phyloP scores from a whole-genome alignment of 306 rosid species.

The Vicia sativa region DNA sequence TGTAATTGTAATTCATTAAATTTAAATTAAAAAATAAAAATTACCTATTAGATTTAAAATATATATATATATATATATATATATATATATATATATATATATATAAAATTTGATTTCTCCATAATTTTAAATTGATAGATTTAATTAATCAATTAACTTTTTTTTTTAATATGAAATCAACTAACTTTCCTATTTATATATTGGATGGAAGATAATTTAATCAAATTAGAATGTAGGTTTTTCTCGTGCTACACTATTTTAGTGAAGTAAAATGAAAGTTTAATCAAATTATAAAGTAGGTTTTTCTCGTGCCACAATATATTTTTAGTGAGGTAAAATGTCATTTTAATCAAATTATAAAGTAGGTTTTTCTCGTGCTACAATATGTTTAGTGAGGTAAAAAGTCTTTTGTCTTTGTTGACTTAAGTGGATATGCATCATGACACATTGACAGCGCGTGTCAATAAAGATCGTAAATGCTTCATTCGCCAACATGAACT shows the following conservation, averaged over 20 bases:
- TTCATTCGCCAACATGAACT: neutral
- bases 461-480: neutral
- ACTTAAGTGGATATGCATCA: neutral
- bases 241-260: neutral
- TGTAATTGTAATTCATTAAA: too few species aligned
- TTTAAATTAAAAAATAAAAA: too few species aligned
- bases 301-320: neutral
- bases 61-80: too few species aligned
- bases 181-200: too few species aligned
- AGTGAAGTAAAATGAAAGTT: neutral
- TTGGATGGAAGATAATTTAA: neutral
- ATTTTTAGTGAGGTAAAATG: neutral
- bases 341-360: too few species aligned
- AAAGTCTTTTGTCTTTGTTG: neutral
- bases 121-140: too few species aligned
- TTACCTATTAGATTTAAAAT: too few species aligned
- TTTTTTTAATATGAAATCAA: too few species aligned
- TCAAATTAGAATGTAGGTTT: neutral
- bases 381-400: neutral
- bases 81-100: too few species aligned
- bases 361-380: too few species aligned
- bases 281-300: neutral
- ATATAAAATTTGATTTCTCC: too few species aligned
- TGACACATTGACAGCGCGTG: slow-evolving; percentile 31
- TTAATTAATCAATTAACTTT: too few species aligned